Conservation (phyloP, 2,329 filamentous ascomycete genomes). For the Exophiala sp. region DNA sequence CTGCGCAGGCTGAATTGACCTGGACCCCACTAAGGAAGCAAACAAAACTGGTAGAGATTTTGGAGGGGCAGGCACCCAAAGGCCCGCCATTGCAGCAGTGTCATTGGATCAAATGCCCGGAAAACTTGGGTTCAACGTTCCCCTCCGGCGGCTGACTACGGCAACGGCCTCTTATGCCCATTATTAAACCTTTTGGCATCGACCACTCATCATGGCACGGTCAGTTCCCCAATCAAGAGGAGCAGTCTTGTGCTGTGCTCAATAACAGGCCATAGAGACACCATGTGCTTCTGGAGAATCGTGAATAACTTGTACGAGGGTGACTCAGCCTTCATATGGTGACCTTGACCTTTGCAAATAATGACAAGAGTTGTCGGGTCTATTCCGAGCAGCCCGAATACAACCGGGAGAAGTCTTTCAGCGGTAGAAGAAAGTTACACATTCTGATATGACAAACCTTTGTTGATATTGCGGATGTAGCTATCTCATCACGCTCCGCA, state of each 20-base stretch:
- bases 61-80: slow-evolving; percentile 16
- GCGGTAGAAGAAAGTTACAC: background rate
- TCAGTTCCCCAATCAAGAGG: slow-evolving; percentile 15
- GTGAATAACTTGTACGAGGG: slow-evolving; percentile 12
- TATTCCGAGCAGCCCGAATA: slow-evolving; percentile 11
- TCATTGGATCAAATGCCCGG: background rate
- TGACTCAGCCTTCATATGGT: slow-evolving; percentile 12
- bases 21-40: slow-evolving; percentile 22
- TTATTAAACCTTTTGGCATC: background rate
- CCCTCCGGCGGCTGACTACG: slow-evolving; percentile 13
- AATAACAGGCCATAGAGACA: slow-evolving; percentile 2
- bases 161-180: background rate
- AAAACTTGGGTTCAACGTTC: slow-evolving; percentile 14
- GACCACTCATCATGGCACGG: slow-evolving; percentile 20
- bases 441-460: background rate
- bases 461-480: background rate
- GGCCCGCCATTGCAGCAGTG: background rate
- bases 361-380: background rate
- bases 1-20: background rate
- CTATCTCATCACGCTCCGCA: too few relatives aligned
- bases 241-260: slow-evolving; percentile 7
- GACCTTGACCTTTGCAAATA: too few relatives aligned
- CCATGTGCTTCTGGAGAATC: slow-evolving; percentile 14
- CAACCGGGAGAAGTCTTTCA: slow-evolving; percentile 2
- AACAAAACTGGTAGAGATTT: slow-evolving; percentile 18